Base-by-base conservation (phyloP, 202 grass and related monocot species). In the Zizania palustris region DNA sequence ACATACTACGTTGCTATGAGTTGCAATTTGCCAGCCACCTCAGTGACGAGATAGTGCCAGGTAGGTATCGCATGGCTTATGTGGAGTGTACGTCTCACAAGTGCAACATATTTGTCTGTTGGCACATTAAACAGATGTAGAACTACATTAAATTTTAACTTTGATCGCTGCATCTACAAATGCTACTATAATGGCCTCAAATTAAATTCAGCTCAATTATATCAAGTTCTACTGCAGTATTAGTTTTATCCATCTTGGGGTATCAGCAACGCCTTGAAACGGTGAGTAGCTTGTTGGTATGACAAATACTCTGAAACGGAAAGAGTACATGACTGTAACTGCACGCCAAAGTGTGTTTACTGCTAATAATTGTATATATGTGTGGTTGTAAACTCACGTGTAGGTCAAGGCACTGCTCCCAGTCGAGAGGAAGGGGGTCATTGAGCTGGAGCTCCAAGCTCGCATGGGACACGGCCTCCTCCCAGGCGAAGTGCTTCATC, bases 401-500 rank as follows among this genome's bases (percentile, higher is more conserved):
- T 20, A 91, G 82, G 79, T 91, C 89, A n/a, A 91, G 81, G 75
- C 89, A 88, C 58, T 91, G 89, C 68, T 91, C 89, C 89, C 89
- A 91, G 59, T 87, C 80, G 22, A 78, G 53, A 34, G 89, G 89
- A 73, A 91, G 75, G 20, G 85, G 89, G 44, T 91, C 72, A 61
- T 82, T 60, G 61, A 88, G 81, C 67, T 87, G 89, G 28, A 91
- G 72, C 19, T 88, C 89, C 7, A 91, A 45, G 48, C 73, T 82
- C 43, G 61, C 63, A 36, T 69, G 80, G 49, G 71, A 71, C 51
- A 75, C 54, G 19, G 58, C 54, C n/a, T 89, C 65, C 15, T 77
- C 76, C 61, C 63, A 63, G 39, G 63, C 56, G 9, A 60, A 21
- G 45, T 91, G 68, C 74, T 91, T 91, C 76, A 82, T 75, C 78